Evolutionary conservation across 371 early-diverging fungal genomes (phyloP).

Genomic region (Mucor plumbeus): DNA sequence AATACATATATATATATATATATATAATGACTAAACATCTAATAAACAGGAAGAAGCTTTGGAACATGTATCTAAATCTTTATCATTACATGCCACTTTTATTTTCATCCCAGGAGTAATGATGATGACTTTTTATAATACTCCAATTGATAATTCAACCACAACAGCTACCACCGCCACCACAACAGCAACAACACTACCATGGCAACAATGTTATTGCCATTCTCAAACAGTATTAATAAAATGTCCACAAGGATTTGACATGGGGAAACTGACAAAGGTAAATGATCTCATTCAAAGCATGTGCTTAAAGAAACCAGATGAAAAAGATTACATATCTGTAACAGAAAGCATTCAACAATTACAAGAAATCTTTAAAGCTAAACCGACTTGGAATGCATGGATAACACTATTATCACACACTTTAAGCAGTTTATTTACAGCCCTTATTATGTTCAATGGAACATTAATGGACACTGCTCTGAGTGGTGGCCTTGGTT

Average conservation of each 20-base stretch:
- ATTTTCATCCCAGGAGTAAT: constrained; percentile 67
- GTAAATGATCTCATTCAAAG: constrained; percentile 48
- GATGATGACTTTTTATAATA: constrained; percentile 44
- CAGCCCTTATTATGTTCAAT: constrained; percentile 64
- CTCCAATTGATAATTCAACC: background rate
- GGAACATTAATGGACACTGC: constrained; percentile 62
- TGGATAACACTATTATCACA: constrained; percentile 59
- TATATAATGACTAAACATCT: background rate
- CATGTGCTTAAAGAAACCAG: constrained; percentile 49
- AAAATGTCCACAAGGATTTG: constrained; percentile 56
- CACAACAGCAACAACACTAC: background rate
- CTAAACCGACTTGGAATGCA: constrained; percentile 51
- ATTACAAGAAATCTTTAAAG: constrained; percentile 48
- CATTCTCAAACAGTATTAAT: constrained; percentile 67
- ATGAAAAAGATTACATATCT: background rate
- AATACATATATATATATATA: too few species aligned
- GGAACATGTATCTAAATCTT: constrained; percentile 49
- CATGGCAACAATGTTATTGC: constrained; percentile 1
- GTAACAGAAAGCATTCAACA: constrained; percentile 1
- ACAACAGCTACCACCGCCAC: too few species aligned
- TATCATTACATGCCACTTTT: constrained; percentile 58
- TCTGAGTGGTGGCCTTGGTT: constrained; percentile 56
- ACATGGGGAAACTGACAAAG: constrained; percentile 66
- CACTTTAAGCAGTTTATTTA: constrained; percentile 56
- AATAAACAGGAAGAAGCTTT: constrained; percentile 55